Conservation (phyloP, 345 rosid species). For the Clarkia xantiana region DNA sequence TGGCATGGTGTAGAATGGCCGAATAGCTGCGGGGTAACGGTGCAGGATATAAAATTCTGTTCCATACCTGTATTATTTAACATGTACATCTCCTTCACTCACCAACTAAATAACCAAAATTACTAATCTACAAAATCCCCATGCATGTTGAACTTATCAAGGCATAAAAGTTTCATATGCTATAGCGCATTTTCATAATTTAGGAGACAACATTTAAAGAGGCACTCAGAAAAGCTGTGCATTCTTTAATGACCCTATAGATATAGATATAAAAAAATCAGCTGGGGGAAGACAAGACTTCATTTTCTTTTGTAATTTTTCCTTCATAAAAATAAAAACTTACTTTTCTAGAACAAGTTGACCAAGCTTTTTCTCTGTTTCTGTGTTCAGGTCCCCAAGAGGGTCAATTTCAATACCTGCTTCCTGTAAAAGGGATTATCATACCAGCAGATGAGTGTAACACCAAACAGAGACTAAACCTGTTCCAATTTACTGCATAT, state of each 20-base stretch:
- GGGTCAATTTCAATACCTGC: conserved; percentile 85
- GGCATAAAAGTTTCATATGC: too few relatives aligned
- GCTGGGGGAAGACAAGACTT: too few relatives aligned
- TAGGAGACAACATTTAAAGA: too few relatives aligned
- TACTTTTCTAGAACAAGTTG: conserved; percentile 81
- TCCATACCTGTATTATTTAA: conserved; percentile 40
- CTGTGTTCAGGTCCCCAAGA: conserved; percentile 76
- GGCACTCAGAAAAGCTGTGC: too few relatives aligned
- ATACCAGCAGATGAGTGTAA: neutral
- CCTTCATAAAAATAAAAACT: neutral
- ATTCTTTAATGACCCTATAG: too few relatives aligned
- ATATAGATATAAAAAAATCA: too few relatives aligned
- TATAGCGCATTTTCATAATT: too few relatives aligned
- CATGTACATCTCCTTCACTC: conserved; percentile 1
- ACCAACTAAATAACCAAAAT: neutral
- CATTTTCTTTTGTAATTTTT: too few relatives aligned
- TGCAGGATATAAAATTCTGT: conserved; percentile 80
- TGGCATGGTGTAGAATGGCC: conserved; percentile 96
- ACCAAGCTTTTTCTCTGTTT: conserved; percentile 79
- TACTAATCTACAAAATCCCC: too few relatives aligned
- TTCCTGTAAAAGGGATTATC: conserved; percentile 32
- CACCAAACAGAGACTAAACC: too few relatives aligned
- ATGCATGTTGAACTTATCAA: too few relatives aligned
- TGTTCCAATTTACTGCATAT: too few relatives aligned
- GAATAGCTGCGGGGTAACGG: conserved; percentile 65